Base-by-base conservation (phyloP, 805 yeast species). In the Yarrowia sp. region DNA sequence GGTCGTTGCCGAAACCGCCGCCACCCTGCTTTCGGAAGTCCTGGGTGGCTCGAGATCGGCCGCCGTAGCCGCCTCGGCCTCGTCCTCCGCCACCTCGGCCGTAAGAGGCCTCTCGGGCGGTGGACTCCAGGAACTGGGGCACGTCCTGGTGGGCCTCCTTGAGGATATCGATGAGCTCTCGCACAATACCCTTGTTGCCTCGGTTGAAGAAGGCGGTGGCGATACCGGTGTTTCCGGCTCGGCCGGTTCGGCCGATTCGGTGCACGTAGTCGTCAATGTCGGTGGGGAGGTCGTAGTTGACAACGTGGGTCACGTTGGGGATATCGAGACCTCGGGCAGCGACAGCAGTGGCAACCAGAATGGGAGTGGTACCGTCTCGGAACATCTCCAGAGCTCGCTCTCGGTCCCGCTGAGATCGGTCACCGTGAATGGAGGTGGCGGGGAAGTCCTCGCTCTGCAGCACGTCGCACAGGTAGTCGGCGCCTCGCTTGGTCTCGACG, bases 301-400 rank as follows among this genome's bases (percentile, higher is more conserved):
- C 87, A 73, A 94, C 99, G 75, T 93, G 98, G 53, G 96, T 87
- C 70, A 94, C 99, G 75, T 94, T 94, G 76, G 99, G 98, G 82
- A 94, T 94, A 84, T 94, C 99, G 78, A 94, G 85, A 82, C 99
- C 99, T 87, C 99, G 90, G 64, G 98, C 98, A 68, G 99, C 99
- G 70, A 94, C 99, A 62, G 99, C 99, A 69, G 99, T 94, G 58
- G 99, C 99, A 68, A 94, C 99, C 80, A 94, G 83, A 69, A 94
- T 84, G 68, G 97, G 96, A 47, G 97, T 89, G 70, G 83, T 81
- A 74, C 99, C 99, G 67, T 84, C 78, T 81, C 91, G 90, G 84
- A 94, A 94, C 70, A 91, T 86, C 69, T 91, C 94, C 71, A 94
- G 81, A 64, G 99, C 99, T 75, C 92, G 86, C 80, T 94, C 99